These are phyloP conservation scores for Flaveria trinervia DNA, from an alignment of 129 eudicot species.

Conservation along the genomic window DNA sequence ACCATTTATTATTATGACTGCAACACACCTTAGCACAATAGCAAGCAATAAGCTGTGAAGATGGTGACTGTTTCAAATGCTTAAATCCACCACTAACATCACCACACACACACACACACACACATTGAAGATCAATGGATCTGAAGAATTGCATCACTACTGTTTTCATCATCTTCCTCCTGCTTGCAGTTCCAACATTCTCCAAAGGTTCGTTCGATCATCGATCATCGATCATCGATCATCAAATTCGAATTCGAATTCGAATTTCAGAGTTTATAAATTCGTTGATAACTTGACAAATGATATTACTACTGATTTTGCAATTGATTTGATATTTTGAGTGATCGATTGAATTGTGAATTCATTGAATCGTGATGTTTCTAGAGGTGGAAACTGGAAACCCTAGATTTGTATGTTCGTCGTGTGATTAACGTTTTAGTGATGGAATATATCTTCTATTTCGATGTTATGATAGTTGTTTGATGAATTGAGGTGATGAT, in stretches of 20 bases:
- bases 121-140: conserved; percentile 33
- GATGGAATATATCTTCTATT: neutral
- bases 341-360: too few relatives aligned
- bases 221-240: neutral
- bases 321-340: too few relatives aligned
- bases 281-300: too few relatives aligned
- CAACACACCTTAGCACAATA: too few relatives aligned
- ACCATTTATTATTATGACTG: too few relatives aligned
- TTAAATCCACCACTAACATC: conserved; percentile 21
- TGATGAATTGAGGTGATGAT: neutral
- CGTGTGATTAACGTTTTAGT: too few relatives aligned
- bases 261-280: too few relatives aligned
- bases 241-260: too few relatives aligned
- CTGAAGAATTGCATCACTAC: conserved; percentile 21
- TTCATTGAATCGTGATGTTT: too few relatives aligned
- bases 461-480: neutral
- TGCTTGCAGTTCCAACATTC: conserved; percentile 28
- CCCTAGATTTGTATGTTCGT: too few relatives aligned
- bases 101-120: neutral
- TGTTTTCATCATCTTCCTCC: conserved; percentile 33
- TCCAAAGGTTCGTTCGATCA: conserved; percentile 33
- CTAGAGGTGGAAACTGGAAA: too few relatives aligned
- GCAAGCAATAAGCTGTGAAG: conserved; percentile 40
- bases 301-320: too few relatives aligned
- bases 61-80: conserved; percentile 48